These are phyloP conservation scores for Aspergillus viridinutans DNA, from an alignment of 2,329 filamentous ascomycete species.

Conservation along the genomic window DNA sequence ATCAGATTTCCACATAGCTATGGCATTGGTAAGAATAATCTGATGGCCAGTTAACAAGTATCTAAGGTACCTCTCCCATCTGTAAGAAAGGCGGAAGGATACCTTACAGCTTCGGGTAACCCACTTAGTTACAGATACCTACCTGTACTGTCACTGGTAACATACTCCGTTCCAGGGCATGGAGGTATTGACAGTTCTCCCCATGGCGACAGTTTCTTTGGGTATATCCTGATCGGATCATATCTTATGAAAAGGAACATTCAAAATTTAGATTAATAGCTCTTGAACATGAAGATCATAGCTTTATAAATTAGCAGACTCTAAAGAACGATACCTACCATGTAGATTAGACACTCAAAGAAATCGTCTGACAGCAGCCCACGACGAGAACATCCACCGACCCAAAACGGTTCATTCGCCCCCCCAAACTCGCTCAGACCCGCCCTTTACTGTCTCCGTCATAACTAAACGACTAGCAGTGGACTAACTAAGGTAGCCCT, in stretches of 20 bases:
- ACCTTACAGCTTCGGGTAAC: neutral
- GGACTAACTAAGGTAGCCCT: neutral
- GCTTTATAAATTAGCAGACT: neutral
- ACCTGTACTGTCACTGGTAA: neutral
- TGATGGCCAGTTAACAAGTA: neutral
- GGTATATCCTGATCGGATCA: no score
- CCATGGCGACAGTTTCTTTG: neutral
- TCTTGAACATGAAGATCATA: neutral
- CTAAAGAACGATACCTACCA: neutral
- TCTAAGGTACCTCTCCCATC: no score
- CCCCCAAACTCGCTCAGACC: slow-evolving; percentile 13
- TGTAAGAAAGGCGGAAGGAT: no score
- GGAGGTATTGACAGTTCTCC: neutral
- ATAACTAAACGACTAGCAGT: slow-evolving; percentile 5
- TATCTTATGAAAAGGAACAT: neutral
- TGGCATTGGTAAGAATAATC: neutral
- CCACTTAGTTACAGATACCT: neutral
- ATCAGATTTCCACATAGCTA: neutral
- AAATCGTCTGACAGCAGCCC: neutral
- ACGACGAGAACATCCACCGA: slow-evolving; percentile 6
- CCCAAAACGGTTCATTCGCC: slow-evolving; percentile 1
- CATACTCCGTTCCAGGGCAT: neutral
- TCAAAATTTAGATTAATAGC: neutral
- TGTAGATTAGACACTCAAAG: neutral
- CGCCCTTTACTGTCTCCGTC: slow-evolving; percentile 8